Evolutionary conservation across 1,284 basidiomycete species (phyloP).

Genomic region (Athelia sp.): DNA sequence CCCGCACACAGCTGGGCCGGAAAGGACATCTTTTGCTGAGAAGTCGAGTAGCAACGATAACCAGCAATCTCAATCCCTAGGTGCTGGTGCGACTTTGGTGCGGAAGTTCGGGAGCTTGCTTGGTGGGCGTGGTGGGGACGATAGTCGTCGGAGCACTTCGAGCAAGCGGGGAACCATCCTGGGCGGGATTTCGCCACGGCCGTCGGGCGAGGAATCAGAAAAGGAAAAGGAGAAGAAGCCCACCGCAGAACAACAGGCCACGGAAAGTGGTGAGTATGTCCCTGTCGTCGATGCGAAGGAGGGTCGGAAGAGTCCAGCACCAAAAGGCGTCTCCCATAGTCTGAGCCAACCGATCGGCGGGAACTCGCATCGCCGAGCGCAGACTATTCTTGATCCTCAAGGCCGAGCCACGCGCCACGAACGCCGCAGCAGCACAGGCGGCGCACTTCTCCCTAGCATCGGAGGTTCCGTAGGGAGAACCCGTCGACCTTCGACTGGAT

Average conservation of each 20-base stretch:
- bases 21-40: slow-evolving; percentile 45
- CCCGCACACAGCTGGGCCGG: slow-evolving; percentile 56
- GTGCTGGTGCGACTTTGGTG: slow-evolving; percentile 63
- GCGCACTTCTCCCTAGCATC: slow-evolving; percentile 40
- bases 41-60: slow-evolving; percentile 19
- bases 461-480: slow-evolving; percentile 61
- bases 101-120: slow-evolving; percentile 70
- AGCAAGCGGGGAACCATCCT: slow-evolving; percentile 48
- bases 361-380: slow-evolving; percentile 57
- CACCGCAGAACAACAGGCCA: slow-evolving; percentile 16
- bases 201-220: slow-evolving; percentile 31
- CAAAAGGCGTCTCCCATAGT: slow-evolving; percentile 36
- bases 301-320: slow-evolving; percentile 12
- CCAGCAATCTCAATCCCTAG: slow-evolving; percentile 32
- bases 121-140: slow-evolving; percentile 38
- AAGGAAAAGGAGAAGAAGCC: slow-evolving; percentile 13
- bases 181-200: slow-evolving; percentile 40
- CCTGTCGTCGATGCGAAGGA: slow-evolving; percentile 22
- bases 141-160: slow-evolving; percentile 16
- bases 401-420: slow-evolving; percentile 61
- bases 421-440: slow-evolving; percentile 71
- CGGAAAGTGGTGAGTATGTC: slow-evolving; percentile 15
- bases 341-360: slow-evolving; percentile 50
- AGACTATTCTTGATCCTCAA: slow-evolving; percentile 68
- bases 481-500: slow-evolving; percentile 62